Conservation (phyloP, 176 grass and related monocot species). For the Carex cristatella region DNA sequence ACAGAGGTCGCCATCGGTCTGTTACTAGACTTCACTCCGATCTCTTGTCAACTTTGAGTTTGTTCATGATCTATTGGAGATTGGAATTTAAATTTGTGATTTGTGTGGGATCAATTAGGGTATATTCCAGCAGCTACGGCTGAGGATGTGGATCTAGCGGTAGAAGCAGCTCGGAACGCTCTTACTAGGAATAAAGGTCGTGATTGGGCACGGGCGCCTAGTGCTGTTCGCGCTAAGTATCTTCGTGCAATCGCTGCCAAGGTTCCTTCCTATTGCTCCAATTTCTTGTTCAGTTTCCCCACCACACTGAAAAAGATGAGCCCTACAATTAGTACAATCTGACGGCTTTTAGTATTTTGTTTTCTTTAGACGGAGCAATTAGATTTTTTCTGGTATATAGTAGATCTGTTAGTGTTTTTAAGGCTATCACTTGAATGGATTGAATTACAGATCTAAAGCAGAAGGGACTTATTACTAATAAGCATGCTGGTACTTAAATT, state of each 20-base stretch:
- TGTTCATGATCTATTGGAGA: not conserved
- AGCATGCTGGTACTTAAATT: not conserved
- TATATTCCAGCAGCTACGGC: constrained; percentile 78
- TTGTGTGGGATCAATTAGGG: constrained; percentile 39
- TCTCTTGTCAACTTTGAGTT: not conserved
- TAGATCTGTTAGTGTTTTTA: not conserved
- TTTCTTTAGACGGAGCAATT: not conserved
- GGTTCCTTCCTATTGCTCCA: constrained; percentile 30
- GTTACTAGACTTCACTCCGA: not conserved
- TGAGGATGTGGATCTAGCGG: constrained; percentile 92
- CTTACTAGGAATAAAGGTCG: constrained; percentile 68
- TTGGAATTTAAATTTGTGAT: not conserved
- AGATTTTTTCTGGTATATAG: not conserved
- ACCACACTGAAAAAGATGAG: no score
- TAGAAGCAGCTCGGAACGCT: constrained; percentile 59
- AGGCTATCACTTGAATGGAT: not conserved
- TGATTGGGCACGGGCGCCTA: constrained; percentile 76
- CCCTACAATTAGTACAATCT: no score
- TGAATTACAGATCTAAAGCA: not conserved
- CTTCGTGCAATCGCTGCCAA: constrained; percentile 93
- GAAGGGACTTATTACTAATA: not conserved
- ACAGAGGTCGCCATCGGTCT: constrained; percentile 72
- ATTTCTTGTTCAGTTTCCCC: not conserved
- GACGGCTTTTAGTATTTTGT: constrained; percentile 3
- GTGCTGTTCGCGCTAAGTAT: constrained; percentile 78